Base-by-base conservation (phyloP, 139 green algal genomes). In the Chlorella sp. region DNA sequence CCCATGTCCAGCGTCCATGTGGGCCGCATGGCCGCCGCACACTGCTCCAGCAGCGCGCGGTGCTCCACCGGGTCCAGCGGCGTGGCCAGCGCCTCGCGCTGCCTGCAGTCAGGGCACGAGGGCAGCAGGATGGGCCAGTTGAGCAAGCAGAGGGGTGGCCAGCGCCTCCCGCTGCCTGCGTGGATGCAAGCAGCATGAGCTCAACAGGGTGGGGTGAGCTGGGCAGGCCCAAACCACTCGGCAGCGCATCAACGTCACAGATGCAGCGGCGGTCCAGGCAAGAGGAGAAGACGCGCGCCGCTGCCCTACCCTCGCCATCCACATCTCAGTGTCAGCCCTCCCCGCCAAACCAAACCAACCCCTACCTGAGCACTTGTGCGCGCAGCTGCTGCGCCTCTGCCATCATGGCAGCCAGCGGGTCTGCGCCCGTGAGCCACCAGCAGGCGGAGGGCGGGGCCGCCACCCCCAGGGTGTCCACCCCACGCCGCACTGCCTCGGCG, bases 321-420 rank as follows among this genome's bases (percentile, higher is more conserved):
- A 67, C 23, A 20, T 67, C 60, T 23, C 60, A 30, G 60, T 23
- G 28, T 67, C 21, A 32, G 60, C 21, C 28, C 21, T 4, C 21
- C 28, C 64, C 64, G 2, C 64, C 28, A n/a, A n/a, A n/a, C n/a
- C 64, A 41, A 23, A 13, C 65, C 9, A 17, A 18, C 9, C 78
- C n/a, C 34, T 63, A 73, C 78, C 39, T 56, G 38, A n/a, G 17
- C n/a, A 78, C 20, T 68, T 78, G 65, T 30, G 44, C 65, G 26
- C 30, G 56, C 57, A 86, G 72, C n/a, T 25, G 41, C 36, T 26
- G 18, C n/a, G 56, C 41, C 39, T 86, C 57, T 30, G 57, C 72
- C 82, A 86, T n/a, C 82, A 86, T 81, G 13, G 60, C 71, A 3
- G 82, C 82, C 57, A 86, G 69, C 41, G 71, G 82, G 82, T 86